A percentile compares a stretch with the other conserved stretches of the same genome.
These are phyloP conservation scores for Morella rubra DNA, from an alignment of 306 rosid genomes.

Conservation along the genomic window DNA sequence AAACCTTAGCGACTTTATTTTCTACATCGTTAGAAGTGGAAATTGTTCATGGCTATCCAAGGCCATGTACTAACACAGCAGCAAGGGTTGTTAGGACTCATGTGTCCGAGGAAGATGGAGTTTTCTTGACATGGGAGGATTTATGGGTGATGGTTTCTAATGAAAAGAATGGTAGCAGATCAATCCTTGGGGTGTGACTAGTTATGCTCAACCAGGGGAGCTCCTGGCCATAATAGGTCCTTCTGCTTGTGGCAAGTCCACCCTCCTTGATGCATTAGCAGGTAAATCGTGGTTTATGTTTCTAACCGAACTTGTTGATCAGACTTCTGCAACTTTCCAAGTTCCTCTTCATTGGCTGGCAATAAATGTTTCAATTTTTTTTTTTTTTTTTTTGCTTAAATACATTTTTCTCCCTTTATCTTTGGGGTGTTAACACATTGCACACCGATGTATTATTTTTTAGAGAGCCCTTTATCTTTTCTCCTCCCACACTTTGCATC, in stretches of 20 bases:
- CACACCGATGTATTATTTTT: no score
- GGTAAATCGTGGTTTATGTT: not conserved
- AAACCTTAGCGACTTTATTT: not conserved
- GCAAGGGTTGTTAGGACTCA: not conserved
- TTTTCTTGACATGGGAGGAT: conserved; percentile 21
- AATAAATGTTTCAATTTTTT: no score
- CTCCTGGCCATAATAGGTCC: conserved; percentile 10
- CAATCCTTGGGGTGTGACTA: conserved; percentile 7
- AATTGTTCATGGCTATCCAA: not conserved
- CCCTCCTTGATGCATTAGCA: not conserved
- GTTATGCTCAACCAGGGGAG: conserved; percentile 8
- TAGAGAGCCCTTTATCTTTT: no score
- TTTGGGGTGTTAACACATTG: no score
- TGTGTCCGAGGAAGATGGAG: not conserved
- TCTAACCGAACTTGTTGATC: no score
- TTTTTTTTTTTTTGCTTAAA: no score
- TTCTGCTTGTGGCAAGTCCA: conserved; percentile 7
- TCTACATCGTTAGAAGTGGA: not conserved
- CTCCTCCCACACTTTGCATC: no score
- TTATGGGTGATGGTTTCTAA: conserved; percentile 7
- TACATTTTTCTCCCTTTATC: no score
- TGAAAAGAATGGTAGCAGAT: not conserved
- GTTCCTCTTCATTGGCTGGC: no score
- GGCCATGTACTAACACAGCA: not conserved
- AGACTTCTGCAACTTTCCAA: no score